phyloP scores from a whole-genome alignment of 306 rosid species.

The Boehmeria nivea region DNA sequence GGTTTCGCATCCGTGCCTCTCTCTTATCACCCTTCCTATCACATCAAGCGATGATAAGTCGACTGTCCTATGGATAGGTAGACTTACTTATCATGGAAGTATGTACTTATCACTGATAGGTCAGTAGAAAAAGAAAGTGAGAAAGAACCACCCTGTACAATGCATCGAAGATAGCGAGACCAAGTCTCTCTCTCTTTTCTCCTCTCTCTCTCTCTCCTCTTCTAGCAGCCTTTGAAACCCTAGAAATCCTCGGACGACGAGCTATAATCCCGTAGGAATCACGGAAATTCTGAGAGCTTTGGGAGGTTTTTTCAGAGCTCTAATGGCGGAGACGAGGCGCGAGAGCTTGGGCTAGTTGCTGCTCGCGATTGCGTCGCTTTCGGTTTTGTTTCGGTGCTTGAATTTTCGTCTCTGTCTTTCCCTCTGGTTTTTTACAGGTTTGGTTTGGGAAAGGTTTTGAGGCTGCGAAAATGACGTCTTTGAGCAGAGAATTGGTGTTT shows the following conservation, averaged over 20 bases:
- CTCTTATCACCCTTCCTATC: conserved; percentile 14
- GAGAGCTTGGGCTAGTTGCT: conserved; percentile 8
- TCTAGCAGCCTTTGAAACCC: conserved; percentile 65
- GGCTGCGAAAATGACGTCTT: conserved; percentile 48
- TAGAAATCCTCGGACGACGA: conserved; percentile 44
- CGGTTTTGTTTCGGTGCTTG: conserved; percentile 2
- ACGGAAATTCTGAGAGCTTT: conserved; percentile 17
- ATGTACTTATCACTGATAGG: conserved; percentile 36
- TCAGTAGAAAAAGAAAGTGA: conserved; percentile 49
- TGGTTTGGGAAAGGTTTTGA: conserved; percentile 17
- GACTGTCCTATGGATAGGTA: not conserved
- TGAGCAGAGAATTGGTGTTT: conserved; percentile 85
- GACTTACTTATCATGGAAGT: rapidly evolving
- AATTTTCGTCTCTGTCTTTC: no score
- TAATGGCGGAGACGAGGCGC: conserved; percentile 16
- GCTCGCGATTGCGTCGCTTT: not conserved
- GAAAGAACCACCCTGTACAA: conserved; percentile 32
- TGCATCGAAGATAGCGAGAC: conserved; percentile 86
- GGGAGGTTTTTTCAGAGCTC: conserved; percentile 28
- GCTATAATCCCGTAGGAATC: conserved; percentile 19
- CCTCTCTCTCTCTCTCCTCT: conserved; percentile 13
- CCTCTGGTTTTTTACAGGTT: no score
- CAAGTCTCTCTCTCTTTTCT: conserved; percentile 34
- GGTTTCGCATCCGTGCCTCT: conserved; percentile 61
- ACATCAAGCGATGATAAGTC: not conserved